These are phyloP conservation scores for Bonia amplexicaulis DNA, from an alignment of 176 grass and related monocot genomes.

Conservation along the genomic window DNA sequence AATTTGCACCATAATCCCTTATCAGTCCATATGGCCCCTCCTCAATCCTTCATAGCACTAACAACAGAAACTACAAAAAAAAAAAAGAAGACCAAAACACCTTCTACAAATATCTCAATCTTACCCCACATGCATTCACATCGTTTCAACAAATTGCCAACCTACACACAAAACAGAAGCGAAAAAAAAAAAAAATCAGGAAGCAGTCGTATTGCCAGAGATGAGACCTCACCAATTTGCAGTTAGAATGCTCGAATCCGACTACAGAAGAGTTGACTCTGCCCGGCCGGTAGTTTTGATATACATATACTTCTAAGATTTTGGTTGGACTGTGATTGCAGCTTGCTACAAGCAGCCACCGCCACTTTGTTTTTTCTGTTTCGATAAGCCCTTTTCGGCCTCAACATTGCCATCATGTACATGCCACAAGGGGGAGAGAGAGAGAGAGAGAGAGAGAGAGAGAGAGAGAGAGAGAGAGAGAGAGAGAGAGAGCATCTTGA, in stretches of 20 bases:
- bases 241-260: neutral
- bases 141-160: neutral
- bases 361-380: neutral
- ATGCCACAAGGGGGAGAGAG: neutral
- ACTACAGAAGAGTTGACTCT: conserved; percentile 7
- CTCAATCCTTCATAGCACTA: neutral
- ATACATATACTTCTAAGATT: neutral
- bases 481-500: neutral
- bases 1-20: neutral
- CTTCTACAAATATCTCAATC: neutral
- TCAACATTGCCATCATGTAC: neutral
- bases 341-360: neutral
- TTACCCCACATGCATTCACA: neutral
- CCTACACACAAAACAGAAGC: neutral
- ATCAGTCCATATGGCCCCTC: neutral
- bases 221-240: neutral
- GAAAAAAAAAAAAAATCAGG: neutral
- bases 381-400: neutral
- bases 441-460: neutral
- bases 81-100: neutral
- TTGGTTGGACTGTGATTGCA: neutral
- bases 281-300: neutral
- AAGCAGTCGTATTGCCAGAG: neutral
- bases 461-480: neutral
- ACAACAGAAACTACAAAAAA: neutral